Evolutionary conservation across 768 basidiomycete species (phyloP).

Genomic region (Amanita muscaria): DNA sequence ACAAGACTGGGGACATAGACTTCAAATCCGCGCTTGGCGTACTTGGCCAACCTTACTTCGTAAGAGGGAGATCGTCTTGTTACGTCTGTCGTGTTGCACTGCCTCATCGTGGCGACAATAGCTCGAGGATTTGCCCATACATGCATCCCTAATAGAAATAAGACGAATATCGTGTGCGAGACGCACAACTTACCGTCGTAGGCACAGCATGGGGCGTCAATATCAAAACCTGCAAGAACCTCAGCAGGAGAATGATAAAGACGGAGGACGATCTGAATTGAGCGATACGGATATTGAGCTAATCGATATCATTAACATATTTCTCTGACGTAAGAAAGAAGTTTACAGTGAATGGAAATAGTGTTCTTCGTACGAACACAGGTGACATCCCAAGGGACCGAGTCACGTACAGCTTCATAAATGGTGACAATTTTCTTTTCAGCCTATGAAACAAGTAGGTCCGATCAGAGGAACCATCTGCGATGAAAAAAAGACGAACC

Average conservation of each 20-base stretch:
- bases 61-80: constrained; percentile 43
- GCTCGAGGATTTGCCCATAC: constrained; percentile 41
- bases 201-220: constrained; percentile 55
- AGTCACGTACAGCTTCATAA: constrained; percentile 56
- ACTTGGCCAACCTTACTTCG: constrained; percentile 41
- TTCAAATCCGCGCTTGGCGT: constrained; percentile 37
- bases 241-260: constrained; percentile 57
- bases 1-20: constrained; percentile 35
- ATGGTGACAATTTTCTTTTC: constrained; percentile 51
- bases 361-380: constrained; percentile 61
- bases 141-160: too few relatives aligned
- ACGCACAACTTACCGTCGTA: constrained; percentile 35
- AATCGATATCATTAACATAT: too few relatives aligned
- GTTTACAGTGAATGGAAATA: constrained; percentile 49
- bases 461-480: not conserved
- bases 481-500: constrained; percentile 14
- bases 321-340: too few relatives aligned
- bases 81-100: constrained; percentile 41
- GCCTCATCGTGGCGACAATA: constrained; percentile 39
- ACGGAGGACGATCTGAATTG: constrained; percentile 59
- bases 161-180: too few relatives aligned
- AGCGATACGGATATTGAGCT: constrained; percentile 61
- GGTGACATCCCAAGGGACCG: constrained; percentile 61
- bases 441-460: constrained; percentile 27
- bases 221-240: constrained; percentile 58